These are phyloP conservation scores for Beauveria sp. DNA, from an alignment of 2,329 filamentous ascomycete species.

Conservation along the genomic window DNA sequence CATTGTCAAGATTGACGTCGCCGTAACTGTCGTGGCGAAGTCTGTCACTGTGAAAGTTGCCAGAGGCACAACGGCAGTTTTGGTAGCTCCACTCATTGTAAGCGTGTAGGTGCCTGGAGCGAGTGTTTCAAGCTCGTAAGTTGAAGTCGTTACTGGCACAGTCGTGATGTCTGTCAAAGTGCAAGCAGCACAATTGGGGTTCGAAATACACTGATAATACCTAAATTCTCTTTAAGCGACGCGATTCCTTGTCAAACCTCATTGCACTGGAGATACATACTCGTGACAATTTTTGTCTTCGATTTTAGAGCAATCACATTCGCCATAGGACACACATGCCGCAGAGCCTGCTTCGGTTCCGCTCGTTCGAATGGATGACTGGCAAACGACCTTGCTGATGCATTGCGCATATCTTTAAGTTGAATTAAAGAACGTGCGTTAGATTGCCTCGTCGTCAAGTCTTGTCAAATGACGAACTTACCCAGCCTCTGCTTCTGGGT, in stretches of 20 bases:
- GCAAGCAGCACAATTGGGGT: conserved; percentile 4
- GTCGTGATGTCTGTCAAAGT: not conserved
- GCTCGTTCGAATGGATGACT: not conserved
- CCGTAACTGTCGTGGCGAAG: not conserved
- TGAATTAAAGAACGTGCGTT: not conserved
- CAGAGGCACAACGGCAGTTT: conserved; percentile 2
- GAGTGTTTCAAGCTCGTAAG: conserved; percentile 1
- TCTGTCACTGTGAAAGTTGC: not conserved
- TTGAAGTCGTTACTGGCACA: not conserved
- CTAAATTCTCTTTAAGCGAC: not conserved
- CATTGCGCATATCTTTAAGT: conserved; percentile 1
- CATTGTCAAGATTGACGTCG: not conserved
- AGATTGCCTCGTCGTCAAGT: not conserved
- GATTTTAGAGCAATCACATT: conserved; percentile 23
- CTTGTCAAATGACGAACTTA: not conserved
- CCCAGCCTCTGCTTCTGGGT: not conserved
- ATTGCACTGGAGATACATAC: conserved; percentile 6
- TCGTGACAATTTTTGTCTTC: conserved; percentile 23
- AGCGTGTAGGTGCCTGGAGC: conserved; percentile 6
- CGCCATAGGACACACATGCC: conserved; percentile 17
- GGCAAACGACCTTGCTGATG: not conserved
- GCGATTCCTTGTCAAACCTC: not conserved
- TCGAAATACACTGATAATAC: conserved; percentile 11
- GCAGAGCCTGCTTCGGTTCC: not conserved
- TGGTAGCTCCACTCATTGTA: not conserved